Percentiles rank a stretch among this genome's conserved stretches.
Conservation (phyloP, 1,284 basidiomycete species). For the Marasmius tenuissimus region DNA sequence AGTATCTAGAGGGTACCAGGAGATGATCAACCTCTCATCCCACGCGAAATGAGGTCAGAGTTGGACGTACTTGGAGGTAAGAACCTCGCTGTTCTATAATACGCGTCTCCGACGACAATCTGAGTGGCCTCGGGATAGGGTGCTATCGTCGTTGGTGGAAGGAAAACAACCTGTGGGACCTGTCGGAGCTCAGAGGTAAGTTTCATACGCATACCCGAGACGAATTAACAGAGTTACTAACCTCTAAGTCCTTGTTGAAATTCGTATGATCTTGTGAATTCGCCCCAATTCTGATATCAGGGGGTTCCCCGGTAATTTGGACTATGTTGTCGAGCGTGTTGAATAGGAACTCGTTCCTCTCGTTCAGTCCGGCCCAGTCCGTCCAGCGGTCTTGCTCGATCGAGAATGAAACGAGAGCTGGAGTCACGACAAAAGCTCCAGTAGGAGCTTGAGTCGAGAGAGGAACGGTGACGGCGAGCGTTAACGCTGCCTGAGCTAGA, state of each 20-base stretch:
- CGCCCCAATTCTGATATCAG: conserved; percentile 62
- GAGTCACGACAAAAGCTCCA: conserved; percentile 27
- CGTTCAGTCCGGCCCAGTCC: conserved; percentile 56
- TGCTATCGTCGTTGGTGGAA: conserved; percentile 43
- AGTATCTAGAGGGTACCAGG: conserved; percentile 26
- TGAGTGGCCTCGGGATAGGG: conserved; percentile 64
- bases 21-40: not conserved
- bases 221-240: conserved; percentile 18
- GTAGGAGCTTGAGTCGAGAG: conserved; percentile 2
- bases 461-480: not conserved
- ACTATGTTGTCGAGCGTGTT: conserved; percentile 58
- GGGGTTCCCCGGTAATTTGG: conserved; percentile 49
- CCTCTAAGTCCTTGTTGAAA: conserved; percentile 43
- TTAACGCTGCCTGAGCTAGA: no score
- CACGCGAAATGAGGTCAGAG: not conserved
- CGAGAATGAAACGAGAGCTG: conserved; percentile 60
- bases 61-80: conserved; percentile 43
- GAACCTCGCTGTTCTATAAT: conserved; percentile 52
- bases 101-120: conserved; percentile 54
- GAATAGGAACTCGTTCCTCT: conserved; percentile 54
- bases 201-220: not conserved
- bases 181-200: conserved; percentile 15
- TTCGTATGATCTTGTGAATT: conserved; percentile 64
- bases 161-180: conserved; percentile 47
- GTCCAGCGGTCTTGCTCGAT: conserved; percentile 69